These are phyloP conservation scores for Colletotrichum cuscutae DNA, from an alignment of 2,329 filamentous ascomycete genomes.

Conservation along the genomic window DNA sequence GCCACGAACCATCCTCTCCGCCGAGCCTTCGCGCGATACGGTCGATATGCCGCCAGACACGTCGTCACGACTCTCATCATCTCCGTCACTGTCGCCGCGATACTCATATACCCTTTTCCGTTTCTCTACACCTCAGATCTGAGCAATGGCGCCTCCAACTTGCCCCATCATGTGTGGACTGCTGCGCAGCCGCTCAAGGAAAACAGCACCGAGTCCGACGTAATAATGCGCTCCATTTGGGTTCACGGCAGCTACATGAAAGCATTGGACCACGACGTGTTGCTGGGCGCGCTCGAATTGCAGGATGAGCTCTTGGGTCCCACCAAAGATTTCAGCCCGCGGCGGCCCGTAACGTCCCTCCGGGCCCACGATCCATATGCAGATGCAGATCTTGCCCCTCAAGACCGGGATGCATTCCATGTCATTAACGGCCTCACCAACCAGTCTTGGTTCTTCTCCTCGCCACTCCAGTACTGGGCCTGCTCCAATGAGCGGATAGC, in stretches of 20 bases:
- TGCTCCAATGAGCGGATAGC: slow-evolving; percentile 69
- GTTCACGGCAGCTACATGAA: slow-evolving; percentile 85
- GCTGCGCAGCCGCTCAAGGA: slow-evolving; percentile 73
- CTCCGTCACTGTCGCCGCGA: slow-evolving; percentile 76
- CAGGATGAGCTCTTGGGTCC: slow-evolving; percentile 76
- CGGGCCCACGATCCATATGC: slow-evolving; percentile 41
- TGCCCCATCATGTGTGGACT: slow-evolving; percentile 86
- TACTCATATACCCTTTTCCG: slow-evolving; percentile 79
- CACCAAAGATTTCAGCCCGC: slow-evolving; percentile 66
- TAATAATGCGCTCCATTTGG: slow-evolving; percentile 87
- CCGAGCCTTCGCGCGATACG: slow-evolving; percentile 73
- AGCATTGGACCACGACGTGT: slow-evolving; percentile 73
- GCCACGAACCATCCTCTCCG: slow-evolving; percentile 73
- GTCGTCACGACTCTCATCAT: slow-evolving; percentile 79
- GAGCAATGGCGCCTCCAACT: slow-evolving; percentile 74
- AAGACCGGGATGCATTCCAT: slow-evolving; percentile 65
- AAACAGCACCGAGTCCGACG: slow-evolving; percentile 66
- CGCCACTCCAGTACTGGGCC: slow-evolving; percentile 84
- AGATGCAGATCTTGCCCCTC: slow-evolving; percentile 52
- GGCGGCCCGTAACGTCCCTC: slow-evolving; percentile 37
- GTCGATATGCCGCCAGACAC: slow-evolving; percentile 76
- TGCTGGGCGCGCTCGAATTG: slow-evolving; percentile 74
- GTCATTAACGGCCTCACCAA: slow-evolving; percentile 69
- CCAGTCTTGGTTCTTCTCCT: slow-evolving; percentile 81
- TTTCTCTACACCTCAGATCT: slow-evolving; percentile 80